Base-by-base conservation (phyloP, 2,329 filamentous ascomycete genomes). In the Talaromyces sp. region DNA sequence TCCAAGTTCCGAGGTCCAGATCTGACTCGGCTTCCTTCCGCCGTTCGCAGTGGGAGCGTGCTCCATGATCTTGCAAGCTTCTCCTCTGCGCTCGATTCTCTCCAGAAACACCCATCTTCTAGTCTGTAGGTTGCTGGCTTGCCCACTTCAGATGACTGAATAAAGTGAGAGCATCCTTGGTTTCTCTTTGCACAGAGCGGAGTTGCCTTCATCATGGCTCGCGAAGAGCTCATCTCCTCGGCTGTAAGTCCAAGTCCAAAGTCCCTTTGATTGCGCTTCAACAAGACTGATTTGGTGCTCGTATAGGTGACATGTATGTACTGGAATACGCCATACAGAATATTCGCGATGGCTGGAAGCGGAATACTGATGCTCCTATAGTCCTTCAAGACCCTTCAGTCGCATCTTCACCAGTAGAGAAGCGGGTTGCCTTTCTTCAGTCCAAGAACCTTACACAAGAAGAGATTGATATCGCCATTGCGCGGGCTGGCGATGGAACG, bases 401-500 rank as follows among this genome's bases (percentile, higher is more conserved):
- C 67, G 86, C 91, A 41, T 86, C 87, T 10, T 93, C 94, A 5
- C 89, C 94, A n/a, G 79, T 96, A 63, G 94, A 97, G 71, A 97
- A 94, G 76, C 88, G 91, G 65, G 85, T 97, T 62, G 89, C 92
- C 9, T 99, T 99, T 68, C 83, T 99, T 21, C 90, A 92, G 75
- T 95, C 92, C 8, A 99, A 99, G 79, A 97, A 99, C 75, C 83
- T 99, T 58, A 97, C 93, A 0, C 90, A 94, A 74, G 93, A 97
- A 76, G 95, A 99, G 77, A 89, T 99, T 69, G 90, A 94, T 71
- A 81, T 85, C 41, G 90, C 95, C 17, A 83, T 99, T 66, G 83
- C 90, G 48, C 87, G 93, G 69, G 86, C 86, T 53, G 87, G 88
- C 64, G 86, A 86, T 68, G 84, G 83, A 66, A 72, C 79, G 51